Evolutionary conservation across 306 rosid genomes (phyloP), one percentile per base, ranked within the genome.

Genomic region (Pueraria montana): DNA sequence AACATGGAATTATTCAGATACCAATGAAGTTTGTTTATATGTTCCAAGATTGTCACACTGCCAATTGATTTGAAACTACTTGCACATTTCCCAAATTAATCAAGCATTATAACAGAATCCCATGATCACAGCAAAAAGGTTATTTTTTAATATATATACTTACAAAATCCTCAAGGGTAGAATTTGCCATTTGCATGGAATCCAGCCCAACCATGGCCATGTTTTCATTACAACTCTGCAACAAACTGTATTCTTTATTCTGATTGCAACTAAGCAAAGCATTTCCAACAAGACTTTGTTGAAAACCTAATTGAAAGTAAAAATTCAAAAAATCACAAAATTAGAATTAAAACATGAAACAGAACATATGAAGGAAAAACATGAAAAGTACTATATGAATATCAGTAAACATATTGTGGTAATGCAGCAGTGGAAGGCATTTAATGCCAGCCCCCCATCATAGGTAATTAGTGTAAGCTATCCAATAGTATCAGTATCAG

Each of bases 111-210:
- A 64, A 30, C 43, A 52, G 52, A 72, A 58, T 40, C 30, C 43
- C 49, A 76, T 48, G 70, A 68, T 42, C 73, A 40, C 6, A 62
- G 71, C 27, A 62, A 72, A 78, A 67, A 82, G 27, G 45, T 13
- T 70, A 26, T 36, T 72, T 65, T 72, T 45, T 42, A 0, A 68
- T n/a, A 52, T 42, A 83, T 38, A 46, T 59, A 58, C 98, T 95
- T 87, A 95, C 98, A 88, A 95, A 95, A 89, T 95, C 99, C 83
- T 91, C 99, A 76, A 95, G 94, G 20, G 99, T 92, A 59, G 98
- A 95, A 88, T 93, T 95, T 64, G 97, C 96, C 66, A 87, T 91
- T 82, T 86, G 87, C 98, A 93, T 92, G 82, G 97, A 90, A 76
- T 90, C 98, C 87, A 95, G 73, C 46, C 88, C 89, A 55, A 95